Evolutionary conservation across 495 filamentous ascomycete genomes (phyloP).

Genomic region (Penicillium ucsense): DNA sequence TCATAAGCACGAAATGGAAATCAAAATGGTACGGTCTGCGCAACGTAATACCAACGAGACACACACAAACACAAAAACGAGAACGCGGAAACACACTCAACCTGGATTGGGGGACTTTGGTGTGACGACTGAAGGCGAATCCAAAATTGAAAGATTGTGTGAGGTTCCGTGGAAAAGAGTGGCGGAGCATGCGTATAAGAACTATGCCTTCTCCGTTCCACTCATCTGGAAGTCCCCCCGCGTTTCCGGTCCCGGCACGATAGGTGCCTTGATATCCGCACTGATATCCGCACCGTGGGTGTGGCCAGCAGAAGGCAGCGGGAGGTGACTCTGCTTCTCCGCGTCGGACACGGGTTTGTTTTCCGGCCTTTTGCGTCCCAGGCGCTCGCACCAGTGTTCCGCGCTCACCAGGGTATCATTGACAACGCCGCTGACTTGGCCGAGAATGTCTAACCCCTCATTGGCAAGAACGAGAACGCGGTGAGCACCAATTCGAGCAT

Average conservation of each 20-base stretch:
- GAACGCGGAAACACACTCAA: no score
- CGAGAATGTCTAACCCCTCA: slow-evolving; percentile 84
- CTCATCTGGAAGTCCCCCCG: slow-evolving; percentile 31
- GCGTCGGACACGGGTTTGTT: slow-evolving; percentile 16
- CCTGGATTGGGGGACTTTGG: no score
- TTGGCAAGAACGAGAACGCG: slow-evolving; percentile 71
- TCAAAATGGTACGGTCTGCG: no score
- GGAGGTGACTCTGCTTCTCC: slow-evolving; percentile 14
- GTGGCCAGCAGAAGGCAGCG: slow-evolving; percentile 9
- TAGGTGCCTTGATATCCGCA: slow-evolving; percentile 29
- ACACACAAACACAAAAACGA: no score
- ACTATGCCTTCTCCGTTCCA: slow-evolving; percentile 27
- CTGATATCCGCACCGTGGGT: slow-evolving; percentile 24
- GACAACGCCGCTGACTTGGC: slow-evolving; percentile 69
- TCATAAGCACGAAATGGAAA: no score
- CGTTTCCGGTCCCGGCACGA: slow-evolving; percentile 14
- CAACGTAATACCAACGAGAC: no score
- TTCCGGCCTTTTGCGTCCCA: slow-evolving; percentile 47
- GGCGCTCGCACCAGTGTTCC: slow-evolving; percentile 73
- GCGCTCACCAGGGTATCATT: slow-evolving; percentile 78
- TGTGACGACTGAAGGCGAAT: no score
- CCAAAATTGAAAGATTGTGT: no score
- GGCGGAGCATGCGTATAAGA: no score
- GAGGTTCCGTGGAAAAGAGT: no score
- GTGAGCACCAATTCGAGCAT: slow-evolving; percentile 46